A percentile compares a stretch with the other conserved stretches of the same genome.
Conservation (phyloP, 805 yeast genomes). For the Nakazawaea molendinolei region DNA sequence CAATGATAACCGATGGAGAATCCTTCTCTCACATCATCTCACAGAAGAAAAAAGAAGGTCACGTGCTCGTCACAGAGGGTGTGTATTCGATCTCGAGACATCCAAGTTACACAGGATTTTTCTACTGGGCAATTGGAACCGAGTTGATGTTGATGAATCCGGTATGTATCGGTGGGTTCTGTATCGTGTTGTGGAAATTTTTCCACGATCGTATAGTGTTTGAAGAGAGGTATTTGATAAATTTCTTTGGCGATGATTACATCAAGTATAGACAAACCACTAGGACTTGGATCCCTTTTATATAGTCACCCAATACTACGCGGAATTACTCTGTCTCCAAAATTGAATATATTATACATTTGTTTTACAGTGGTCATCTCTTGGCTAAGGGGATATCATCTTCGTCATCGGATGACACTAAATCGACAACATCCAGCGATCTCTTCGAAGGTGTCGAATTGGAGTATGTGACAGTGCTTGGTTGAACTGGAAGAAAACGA, state of each 20-base stretch:
- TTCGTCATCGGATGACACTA: slow-evolving; percentile 22
- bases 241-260: slow-evolving; percentile 72
- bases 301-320: slow-evolving; percentile 15
- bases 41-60: slow-evolving; percentile 42
- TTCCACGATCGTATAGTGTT: slow-evolving; percentile 58
- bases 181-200: slow-evolving; percentile 56
- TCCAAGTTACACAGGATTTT: slow-evolving; percentile 89
- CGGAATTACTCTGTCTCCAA: too few species aligned
- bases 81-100: slow-evolving; percentile 66
- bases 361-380: background rate
- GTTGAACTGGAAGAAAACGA: too few species aligned
- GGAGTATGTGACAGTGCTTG: too few species aligned
- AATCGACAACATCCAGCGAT: slow-evolving; percentile 20
- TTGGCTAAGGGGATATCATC: slow-evolving; percentile 7
- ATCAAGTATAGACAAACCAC: slow-evolving; percentile 40
- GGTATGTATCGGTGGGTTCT: slow-evolving; percentile 47
- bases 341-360: background rate
- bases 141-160: slow-evolving; percentile 69
- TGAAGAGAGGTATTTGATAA: slow-evolving; percentile 62
- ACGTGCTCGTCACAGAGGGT: slow-evolving; percentile 67
- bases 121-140: slow-evolving; percentile 88
- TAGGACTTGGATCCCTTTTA: slow-evolving; percentile 61
- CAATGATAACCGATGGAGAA: slow-evolving; percentile 84
- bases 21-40: slow-evolving; percentile 83
- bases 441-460: slow-evolving; percentile 13